phyloP scores from a whole-genome alignment of 768 basidiomycete genomes.

The Lentinula detonsa region DNA sequence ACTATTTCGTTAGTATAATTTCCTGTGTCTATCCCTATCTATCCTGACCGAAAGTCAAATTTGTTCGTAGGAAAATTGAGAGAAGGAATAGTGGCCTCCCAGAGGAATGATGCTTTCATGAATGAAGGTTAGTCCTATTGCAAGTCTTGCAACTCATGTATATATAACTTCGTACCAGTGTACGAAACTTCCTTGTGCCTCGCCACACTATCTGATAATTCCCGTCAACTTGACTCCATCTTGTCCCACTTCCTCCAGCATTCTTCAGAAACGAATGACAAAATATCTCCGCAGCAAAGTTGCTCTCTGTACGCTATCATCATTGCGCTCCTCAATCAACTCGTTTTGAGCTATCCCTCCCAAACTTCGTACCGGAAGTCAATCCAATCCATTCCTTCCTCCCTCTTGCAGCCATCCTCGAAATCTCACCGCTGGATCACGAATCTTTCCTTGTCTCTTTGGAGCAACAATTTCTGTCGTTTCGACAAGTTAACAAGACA shows the following conservation, averaged over 20 bases:
- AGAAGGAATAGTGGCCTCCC: slow-evolving; percentile 63
- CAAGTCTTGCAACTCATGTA: background rate
- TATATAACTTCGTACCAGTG: slow-evolving; percentile 29
- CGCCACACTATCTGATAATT: slow-evolving; percentile 54
- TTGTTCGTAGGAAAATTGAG: slow-evolving; percentile 60
- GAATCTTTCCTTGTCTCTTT: slow-evolving; percentile 43
- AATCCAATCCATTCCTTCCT: slow-evolving; percentile 31
- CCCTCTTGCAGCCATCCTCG: slow-evolving; percentile 30
- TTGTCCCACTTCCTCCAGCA: slow-evolving; percentile 52
- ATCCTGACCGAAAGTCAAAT: too few relatives aligned
- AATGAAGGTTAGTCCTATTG: slow-evolving; percentile 50
- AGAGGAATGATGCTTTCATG: slow-evolving; percentile 54
- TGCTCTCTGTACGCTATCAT: slow-evolving; percentile 29
- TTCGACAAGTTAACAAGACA: slow-evolving; percentile 40
- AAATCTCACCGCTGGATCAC: slow-evolving; percentile 44
- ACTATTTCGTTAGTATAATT: slow-evolving; percentile 52
- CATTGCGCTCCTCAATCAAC: slow-evolving; percentile 51
- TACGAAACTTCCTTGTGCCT: slow-evolving; percentile 72
- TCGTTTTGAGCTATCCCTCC: slow-evolving; percentile 57
- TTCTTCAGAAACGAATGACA: slow-evolving; percentile 29
- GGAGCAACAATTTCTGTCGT: slow-evolving; percentile 46
- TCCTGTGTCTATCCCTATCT: background rate
- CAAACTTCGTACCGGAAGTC: slow-evolving; percentile 51
- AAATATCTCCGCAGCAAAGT: slow-evolving; percentile 9
- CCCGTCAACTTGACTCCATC: slow-evolving; percentile 56